These are phyloP conservation scores for Didymellaceae sp. DNA, from an alignment of 2,329 filamentous ascomycete genomes.

Conservation along the genomic window DNA sequence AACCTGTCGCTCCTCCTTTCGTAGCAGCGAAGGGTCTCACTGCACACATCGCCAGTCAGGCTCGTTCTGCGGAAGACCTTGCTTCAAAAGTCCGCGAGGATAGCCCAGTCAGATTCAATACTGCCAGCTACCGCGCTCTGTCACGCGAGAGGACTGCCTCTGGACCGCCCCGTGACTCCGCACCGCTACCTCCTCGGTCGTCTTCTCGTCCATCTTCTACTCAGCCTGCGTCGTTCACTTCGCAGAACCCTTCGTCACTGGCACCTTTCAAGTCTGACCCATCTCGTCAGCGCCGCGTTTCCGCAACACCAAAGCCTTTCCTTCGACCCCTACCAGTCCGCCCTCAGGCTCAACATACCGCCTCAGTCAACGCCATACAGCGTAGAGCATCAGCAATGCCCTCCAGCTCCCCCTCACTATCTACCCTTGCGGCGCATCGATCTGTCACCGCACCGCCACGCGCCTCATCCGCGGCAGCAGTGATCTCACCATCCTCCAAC, in stretches of 20 bases:
- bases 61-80: conserved; percentile 3
- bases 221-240: conserved; percentile 13
- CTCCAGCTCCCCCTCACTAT: conserved; percentile 32
- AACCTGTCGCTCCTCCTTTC: not conserved
- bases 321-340: conserved; percentile 46
- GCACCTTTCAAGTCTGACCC: conserved; percentile 17
- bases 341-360: conserved; percentile 39
- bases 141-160: conserved; percentile 37
- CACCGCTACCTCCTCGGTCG: conserved; percentile 32
- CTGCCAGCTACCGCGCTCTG: conserved; percentile 33
- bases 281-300: conserved; percentile 34
- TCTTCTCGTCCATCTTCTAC: conserved; percentile 37
- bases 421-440: conserved; percentile 30
- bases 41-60: conserved; percentile 13
- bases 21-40: conserved; percentile 14
- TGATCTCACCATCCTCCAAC: conserved; percentile 18
- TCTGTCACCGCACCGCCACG: conserved; percentile 42
- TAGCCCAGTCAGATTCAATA: conserved; percentile 32
- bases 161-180: conserved; percentile 37
- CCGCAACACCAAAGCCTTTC: conserved; percentile 45
- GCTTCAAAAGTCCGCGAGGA: conserved; percentile 24
- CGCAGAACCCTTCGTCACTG: conserved; percentile 9
- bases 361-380: conserved; percentile 33
- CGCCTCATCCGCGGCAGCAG: conserved; percentile 24
- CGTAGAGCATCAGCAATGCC: conserved; percentile 40